Evolutionary conservation across 108 stramenopile species (phyloP).

Genomic region (Skeletonema menzelii): DNA sequence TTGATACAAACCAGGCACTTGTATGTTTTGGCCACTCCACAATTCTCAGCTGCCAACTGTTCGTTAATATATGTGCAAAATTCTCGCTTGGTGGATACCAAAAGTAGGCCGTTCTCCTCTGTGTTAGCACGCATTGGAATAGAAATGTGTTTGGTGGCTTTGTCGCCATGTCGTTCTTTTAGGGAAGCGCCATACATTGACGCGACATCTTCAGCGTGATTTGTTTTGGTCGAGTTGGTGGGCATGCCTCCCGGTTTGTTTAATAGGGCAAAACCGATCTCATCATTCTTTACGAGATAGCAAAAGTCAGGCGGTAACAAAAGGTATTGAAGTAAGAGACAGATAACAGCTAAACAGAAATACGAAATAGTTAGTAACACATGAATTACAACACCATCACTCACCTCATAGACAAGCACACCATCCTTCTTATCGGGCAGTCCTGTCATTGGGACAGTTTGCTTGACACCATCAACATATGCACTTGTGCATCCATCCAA

Average conservation of each 20-base stretch:
- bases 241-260: conserved; percentile 55
- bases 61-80: conserved; percentile 43
- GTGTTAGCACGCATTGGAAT: conserved; percentile 47
- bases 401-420: conserved; percentile 52
- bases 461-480: conserved; percentile 21
- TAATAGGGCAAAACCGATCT: conserved; percentile 38
- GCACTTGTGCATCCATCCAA: conserved; percentile 33
- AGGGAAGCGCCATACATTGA: conserved; percentile 34
- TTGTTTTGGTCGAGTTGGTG: conserved; percentile 41
- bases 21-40: conserved; percentile 24
- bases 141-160: conserved; percentile 13
- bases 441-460: conserved; percentile 41
- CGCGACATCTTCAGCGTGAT: conserved; percentile 49
- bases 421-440: conserved; percentile 52
- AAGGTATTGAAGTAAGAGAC: neutral
- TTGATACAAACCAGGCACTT: conserved; percentile 51
- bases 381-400: neutral
- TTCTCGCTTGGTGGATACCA: conserved; percentile 41
- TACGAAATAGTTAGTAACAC: neutral
- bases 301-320: no score
- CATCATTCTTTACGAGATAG: conserved; percentile 21
- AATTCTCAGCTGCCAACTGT: neutral
- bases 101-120: conserved; percentile 38
- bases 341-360: neutral
- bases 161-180: conserved; percentile 30